Evolutionary conservation across 441 rosid species (phyloP), one percentile per base, ranked within the genome.

Genomic region (Manihot esculenta): DNA sequence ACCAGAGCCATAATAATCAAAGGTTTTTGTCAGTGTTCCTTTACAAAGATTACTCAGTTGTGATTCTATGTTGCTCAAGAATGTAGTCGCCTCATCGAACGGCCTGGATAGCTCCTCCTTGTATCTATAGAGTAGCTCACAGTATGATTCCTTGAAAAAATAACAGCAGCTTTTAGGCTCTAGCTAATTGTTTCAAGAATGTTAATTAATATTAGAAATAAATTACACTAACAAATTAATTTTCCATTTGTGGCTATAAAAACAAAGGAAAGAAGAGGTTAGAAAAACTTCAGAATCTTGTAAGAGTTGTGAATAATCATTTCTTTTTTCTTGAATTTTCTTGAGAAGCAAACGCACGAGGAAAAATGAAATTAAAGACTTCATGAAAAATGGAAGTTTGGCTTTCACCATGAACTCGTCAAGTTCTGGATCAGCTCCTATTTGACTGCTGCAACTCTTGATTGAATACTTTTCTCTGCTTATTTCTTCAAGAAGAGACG

Each of bases 81-180:
- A 88, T 38, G 78, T 60, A 21, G 86, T 74, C 10, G 91, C 91
- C 79, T 86, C 91, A 69, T 86, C 78, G 23, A 86, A 80, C 10
- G 89, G 87, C 85, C 77, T 86, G 41, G 89, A 79, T 62, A 88
- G 75, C 77, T 88, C 93, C 71, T 79, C 86, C 73, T 85, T 88
- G 82, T 73, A 86, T 76, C 79, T 81, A 23, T 71, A 79, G 42
- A 88, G 87, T 23, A 82, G 71, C 73, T 82, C 74, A 80, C 89
- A 85, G 64, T 86, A 88, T 30, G 90, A 84, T 73, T 80, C 86
- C 93, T 88, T 56, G 27, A 61, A 75, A 38, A 44, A 54, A 45
- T 30, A 45, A 20, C 35, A 66, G 20, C 18, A 66, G 23, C n/a
- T 18, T 68, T 23, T 1, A 23, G 48, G 42, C 24, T 20, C 13